Evolutionary conservation across 2,329 filamentous ascomycete genomes (phyloP).

Genomic region (Mycosphaerella sp.): DNA sequence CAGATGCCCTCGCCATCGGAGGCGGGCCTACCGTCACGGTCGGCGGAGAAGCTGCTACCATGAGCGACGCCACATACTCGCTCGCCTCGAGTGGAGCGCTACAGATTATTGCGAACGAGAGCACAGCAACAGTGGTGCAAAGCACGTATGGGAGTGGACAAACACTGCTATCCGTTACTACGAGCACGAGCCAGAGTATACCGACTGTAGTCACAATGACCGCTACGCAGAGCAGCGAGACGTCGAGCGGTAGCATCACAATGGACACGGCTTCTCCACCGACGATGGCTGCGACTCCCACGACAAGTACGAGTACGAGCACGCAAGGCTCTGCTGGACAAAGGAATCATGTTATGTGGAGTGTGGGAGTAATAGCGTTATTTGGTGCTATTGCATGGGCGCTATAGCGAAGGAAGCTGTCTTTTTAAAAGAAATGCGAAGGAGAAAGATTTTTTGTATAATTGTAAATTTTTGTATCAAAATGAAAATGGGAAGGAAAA

Average conservation of each 20-base stretch:
- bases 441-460: no score
- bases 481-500: no score
- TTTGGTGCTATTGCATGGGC: background rate
- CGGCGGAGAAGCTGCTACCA: background rate
- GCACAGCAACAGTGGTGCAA: background rate
- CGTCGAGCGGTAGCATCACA: background rate
- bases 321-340: constrained; percentile 5
- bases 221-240: background rate
- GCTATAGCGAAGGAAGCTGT: background rate
- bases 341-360: constrained; percentile 1
- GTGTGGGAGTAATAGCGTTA: background rate
- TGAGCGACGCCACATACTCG: constrained; percentile 2
- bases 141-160: constrained; percentile 6
- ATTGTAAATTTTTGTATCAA: no score
- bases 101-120: background rate
- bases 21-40: background rate
- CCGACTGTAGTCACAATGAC: background rate
- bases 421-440: no score
- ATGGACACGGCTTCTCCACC: background rate
- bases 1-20: constrained; percentile 4
- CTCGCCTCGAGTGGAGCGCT: constrained; percentile 5
- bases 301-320: background rate
- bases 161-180: constrained; percentile 3
- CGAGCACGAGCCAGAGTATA: background rate
- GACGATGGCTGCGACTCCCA: background rate